Evolutionary conservation across 139 green algal genomes (phyloP), one percentile per base, ranked within the genome.

Genomic region (Haematococcus lacustris): DNA sequence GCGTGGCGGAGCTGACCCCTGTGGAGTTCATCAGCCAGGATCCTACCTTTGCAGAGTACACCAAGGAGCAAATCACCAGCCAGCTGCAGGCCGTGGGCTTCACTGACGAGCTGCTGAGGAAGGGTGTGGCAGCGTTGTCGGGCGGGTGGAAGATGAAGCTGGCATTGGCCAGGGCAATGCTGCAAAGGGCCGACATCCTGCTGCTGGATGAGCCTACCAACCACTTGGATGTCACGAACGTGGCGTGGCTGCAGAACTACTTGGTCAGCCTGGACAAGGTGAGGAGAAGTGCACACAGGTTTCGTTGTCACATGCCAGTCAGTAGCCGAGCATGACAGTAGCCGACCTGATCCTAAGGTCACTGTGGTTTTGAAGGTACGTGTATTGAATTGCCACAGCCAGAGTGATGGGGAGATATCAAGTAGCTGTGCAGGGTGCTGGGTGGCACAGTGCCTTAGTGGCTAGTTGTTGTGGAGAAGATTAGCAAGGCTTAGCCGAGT

Each of bases 121-220:
- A 79, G 73, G 73, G 63, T 66, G 86, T 97, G 53, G 80, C 72
- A 68, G 78, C 79, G 1, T 83, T 97, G 40, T 97, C 91, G 28
- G 91, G 91, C 63, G 91, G 91, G 69, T 96, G 91, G 91, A 94
- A 94, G 86, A 95, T 95, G 89, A 94, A 94, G 85, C 85, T 97
- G 72, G 91, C 90, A 6, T 82, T 95, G 71, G 87, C 86, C 5
- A 83, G 91, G 57, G 88, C 89, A 71, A 96, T 97, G 84, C 82
- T 96, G 40, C 89, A 91, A 84, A 90, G 91, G 73, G 87, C 91
- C 5, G 87, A 96, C 72, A 95, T 96, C 78, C 68, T 96, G 75
- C 87, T 96, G 70, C 83, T 96, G 76, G 91, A 96, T 66, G 91
- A 96, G 87, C 91, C 91, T 70, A 94, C 89, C 67, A 96, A 94